Evolutionary conservation across 257 asterid genomes (phyloP).

Genomic region (Orobanche coerulescens): DNA sequence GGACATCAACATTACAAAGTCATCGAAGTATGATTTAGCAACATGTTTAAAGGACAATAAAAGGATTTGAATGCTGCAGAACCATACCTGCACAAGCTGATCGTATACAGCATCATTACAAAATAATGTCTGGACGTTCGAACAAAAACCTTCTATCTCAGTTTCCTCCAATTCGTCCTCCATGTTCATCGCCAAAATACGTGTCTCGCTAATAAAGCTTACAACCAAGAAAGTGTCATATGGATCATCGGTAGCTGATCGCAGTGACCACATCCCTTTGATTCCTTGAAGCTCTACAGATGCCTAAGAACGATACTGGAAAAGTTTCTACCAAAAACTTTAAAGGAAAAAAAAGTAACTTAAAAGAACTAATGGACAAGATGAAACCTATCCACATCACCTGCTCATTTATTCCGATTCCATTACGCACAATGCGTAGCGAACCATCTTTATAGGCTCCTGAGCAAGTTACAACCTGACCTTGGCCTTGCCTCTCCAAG

Average conservation of each 20-base stretch:
- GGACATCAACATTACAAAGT: background rate
- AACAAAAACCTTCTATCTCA: constrained; percentile 82
- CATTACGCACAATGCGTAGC: constrained; percentile 83
- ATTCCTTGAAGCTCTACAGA: constrained; percentile 96
- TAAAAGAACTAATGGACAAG: background rate
- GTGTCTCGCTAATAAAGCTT: constrained; percentile 90
- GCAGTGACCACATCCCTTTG: constrained; percentile 93
- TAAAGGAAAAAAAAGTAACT: no score
- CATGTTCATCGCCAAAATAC: constrained; percentile 87
- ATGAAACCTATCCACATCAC: constrained; percentile 25
- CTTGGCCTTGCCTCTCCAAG: constrained; percentile 95
- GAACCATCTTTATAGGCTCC: constrained; percentile 96
- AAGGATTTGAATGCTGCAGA: constrained; percentile 14
- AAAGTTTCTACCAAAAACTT: constrained; percentile 3
- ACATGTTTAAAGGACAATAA: constrained; percentile 7
- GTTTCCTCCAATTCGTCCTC: constrained; percentile 95
- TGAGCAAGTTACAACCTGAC: constrained; percentile 97
- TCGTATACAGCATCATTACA: constrained; percentile 80
- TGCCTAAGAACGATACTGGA: constrained; percentile 45
- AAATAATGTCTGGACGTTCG: constrained; percentile 75
- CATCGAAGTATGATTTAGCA: background rate
- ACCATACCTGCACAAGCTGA: constrained; percentile 81
- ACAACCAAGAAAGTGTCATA: constrained; percentile 85
- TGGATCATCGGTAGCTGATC: constrained; percentile 81
- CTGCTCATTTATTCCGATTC: constrained; percentile 93